phyloP scores from a whole-genome alignment of 345 rosid genomes.

The Sisymbrium irio region DNA sequence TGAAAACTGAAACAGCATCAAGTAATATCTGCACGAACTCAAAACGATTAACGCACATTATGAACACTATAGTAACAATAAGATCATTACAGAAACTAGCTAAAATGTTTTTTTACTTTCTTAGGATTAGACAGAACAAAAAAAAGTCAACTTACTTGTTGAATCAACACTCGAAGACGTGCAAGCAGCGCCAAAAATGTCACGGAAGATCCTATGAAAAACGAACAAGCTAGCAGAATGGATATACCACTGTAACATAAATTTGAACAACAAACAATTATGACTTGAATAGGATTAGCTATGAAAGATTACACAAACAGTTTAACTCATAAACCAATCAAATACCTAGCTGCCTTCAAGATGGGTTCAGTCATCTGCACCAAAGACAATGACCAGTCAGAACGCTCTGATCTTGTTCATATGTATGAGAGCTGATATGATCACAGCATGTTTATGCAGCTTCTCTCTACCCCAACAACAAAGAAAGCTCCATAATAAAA shows the following conservation, averaged over 20 bases:
- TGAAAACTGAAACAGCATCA: slow-evolving; percentile 65
- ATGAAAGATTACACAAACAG: neutral
- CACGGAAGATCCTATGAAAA: slow-evolving; percentile 74
- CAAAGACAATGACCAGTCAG: slow-evolving; percentile 17
- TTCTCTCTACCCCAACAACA: neutral
- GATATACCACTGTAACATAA: slow-evolving; percentile 56
- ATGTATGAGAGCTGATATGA: neutral
- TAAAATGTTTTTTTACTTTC: neutral
- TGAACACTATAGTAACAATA: neutral
- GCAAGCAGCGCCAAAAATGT: slow-evolving; percentile 77
- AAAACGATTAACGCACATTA: neutral
- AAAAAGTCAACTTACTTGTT: slow-evolving; percentile 60
- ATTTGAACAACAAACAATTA: neutral
- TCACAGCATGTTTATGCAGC: neutral
- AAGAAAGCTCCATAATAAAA: neutral
- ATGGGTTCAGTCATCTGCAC: slow-evolving; percentile 92
- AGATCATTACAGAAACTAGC: neutral
- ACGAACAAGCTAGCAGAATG: slow-evolving; percentile 73
- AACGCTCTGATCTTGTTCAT: neutral
- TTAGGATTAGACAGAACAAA: neutral
- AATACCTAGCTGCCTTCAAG: slow-evolving; percentile 81
- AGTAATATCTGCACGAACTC: slow-evolving; percentile 59
- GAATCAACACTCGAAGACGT: slow-evolving; percentile 81
- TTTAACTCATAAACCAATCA: neutral
- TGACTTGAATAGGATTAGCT: neutral